Percentiles rank a stretch among this genome's conserved stretches.
Conservation (phyloP, 2,329 filamentous ascomycete species). For the Chaetomiaceae sp. region DNA sequence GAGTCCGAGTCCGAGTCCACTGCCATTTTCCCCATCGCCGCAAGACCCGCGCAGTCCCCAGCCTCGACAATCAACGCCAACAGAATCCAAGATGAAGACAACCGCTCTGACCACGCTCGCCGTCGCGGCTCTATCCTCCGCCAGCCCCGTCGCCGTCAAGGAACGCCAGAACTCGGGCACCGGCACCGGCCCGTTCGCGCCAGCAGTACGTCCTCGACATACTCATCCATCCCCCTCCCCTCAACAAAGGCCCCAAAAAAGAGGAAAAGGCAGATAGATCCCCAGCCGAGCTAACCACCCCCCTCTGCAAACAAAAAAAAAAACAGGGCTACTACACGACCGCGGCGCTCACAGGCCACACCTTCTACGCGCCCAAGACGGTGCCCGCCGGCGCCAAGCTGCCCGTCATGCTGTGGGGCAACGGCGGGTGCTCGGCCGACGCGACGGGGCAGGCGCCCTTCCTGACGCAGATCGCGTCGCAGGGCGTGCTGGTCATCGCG, state of each 20-base stretch:
- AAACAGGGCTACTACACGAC: conserved; percentile 2
- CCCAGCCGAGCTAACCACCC: too few relatives aligned
- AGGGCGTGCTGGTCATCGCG: conserved; percentile 28
- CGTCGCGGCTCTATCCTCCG: conserved; percentile 3
- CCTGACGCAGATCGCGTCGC: conserved; percentile 27
- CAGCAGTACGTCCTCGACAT: neutral
- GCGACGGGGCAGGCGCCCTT: conserved; percentile 17
- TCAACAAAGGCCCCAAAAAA: too few relatives aligned
- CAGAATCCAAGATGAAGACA: conserved; percentile 1
- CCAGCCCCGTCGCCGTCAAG: neutral
- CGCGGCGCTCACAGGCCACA: conserved; percentile 17
- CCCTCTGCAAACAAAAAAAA: neutral
- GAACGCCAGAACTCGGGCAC: neutral
- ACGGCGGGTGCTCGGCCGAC: conserved; percentile 29
- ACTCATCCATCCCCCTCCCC: too few relatives aligned
- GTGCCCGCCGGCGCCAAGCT: conserved; percentile 19
- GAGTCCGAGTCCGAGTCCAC: too few relatives aligned
- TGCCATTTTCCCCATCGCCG: too few relatives aligned
- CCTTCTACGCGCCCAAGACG: conserved; percentile 26
- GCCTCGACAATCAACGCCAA: too few relatives aligned
- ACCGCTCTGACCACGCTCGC: neutral
- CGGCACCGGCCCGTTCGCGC: neutral
- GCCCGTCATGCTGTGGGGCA: conserved; percentile 32
- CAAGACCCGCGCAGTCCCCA: too few relatives aligned
- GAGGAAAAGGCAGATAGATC: too few relatives aligned